Base-by-base conservation (phyloP, 345 rosid genomes). In the Geranium brycei region DNA sequence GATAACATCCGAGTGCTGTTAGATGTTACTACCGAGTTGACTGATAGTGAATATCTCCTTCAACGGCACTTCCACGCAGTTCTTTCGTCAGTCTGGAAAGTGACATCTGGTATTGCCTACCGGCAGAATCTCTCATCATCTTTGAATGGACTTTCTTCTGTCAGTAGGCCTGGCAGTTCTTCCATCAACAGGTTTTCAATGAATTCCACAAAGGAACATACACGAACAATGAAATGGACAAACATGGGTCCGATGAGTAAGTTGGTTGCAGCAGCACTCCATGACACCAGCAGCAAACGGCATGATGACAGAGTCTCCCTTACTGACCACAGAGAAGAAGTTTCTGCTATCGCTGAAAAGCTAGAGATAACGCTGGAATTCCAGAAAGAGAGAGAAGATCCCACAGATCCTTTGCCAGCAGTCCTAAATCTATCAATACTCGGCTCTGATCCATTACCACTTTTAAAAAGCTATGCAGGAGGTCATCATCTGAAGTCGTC, bases 11-110 rank as follows among this genome's bases (percentile, higher is more conserved):
- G 83, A 65, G 69, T 71, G 74, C 87, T 95, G 62, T 75, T 95
- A 71, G 81, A 79, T 72, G 78, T 87, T 78, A 82, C 85, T 63
- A 75, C 87, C 58, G 93, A 84, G 72, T 88, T 80, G 78, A 88
- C 87, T 65, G 95, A 95, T 74, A 78, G 77, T 31, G 99, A 95
- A 78, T 80, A 81, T 66, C 96, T 95, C 61, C 90, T 95, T 63
- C 99, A 87, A 75, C 88, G 75, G 75, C 99, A 95, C 80, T 95
- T 88, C 71, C 79, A 91, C 7, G 89, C 89, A 60, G 73, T 95
- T 72, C 88, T 95, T 64, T 80, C 97, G 65, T 75, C 97, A 16
- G 81, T 83, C 23, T 88, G 99, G 99, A 84, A 80, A 85, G 74
- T 51, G 59, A 72, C 73, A 8, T 65, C 76, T 60, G 69, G 41